These are phyloP conservation scores for Plectosphaerella plurivora DNA, from an alignment of 2,329 filamentous ascomycete species.

Conservation along the genomic window DNA sequence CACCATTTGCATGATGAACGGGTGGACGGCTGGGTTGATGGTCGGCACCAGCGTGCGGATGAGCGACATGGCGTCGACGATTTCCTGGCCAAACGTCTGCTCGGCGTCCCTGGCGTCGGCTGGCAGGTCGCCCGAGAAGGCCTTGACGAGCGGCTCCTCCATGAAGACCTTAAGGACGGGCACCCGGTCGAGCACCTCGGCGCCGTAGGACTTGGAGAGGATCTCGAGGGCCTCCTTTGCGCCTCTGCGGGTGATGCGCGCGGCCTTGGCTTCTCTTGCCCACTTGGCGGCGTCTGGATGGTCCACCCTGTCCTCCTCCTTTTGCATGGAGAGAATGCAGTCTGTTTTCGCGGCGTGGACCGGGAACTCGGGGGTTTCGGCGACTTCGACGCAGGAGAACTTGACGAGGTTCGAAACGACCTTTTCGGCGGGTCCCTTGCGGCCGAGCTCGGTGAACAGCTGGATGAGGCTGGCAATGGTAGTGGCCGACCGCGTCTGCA, in stretches of 20 bases:
- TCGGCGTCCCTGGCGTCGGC: conserved; percentile 69
- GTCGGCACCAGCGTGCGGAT: conserved; percentile 92
- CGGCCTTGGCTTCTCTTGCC: conserved; percentile 82
- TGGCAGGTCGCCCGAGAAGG: conserved; percentile 70
- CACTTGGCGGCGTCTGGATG: conserved; percentile 88
- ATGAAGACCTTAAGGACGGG: conserved; percentile 79
- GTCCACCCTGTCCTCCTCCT: conserved; percentile 93
- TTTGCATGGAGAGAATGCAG: conserved; percentile 87
- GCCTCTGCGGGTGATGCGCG: conserved; percentile 84
- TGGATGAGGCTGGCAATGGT: conserved; percentile 84
- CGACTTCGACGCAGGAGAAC: conserved; percentile 95
- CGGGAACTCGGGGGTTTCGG: conserved; percentile 92
- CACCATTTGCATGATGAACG: conserved; percentile 78
- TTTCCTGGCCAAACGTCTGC: conserved; percentile 77
- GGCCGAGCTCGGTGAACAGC: conserved; percentile 74
- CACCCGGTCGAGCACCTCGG: conserved; percentile 72
- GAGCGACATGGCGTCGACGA: conserved; percentile 90
- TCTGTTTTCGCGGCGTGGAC: conserved; percentile 74
- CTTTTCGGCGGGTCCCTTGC: conserved; percentile 86
- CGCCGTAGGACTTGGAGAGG: conserved; percentile 73
- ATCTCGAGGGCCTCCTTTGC: conserved; percentile 94
- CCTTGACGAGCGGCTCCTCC: conserved; percentile 70
- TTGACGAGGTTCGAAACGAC: conserved; percentile 94
- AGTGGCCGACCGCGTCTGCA: conserved; percentile 81
- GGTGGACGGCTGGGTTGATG: conserved; percentile 67